Conservation (phyloP, 2,329 filamentous ascomycete genomes). For the Escovopsis sp. region DNA sequence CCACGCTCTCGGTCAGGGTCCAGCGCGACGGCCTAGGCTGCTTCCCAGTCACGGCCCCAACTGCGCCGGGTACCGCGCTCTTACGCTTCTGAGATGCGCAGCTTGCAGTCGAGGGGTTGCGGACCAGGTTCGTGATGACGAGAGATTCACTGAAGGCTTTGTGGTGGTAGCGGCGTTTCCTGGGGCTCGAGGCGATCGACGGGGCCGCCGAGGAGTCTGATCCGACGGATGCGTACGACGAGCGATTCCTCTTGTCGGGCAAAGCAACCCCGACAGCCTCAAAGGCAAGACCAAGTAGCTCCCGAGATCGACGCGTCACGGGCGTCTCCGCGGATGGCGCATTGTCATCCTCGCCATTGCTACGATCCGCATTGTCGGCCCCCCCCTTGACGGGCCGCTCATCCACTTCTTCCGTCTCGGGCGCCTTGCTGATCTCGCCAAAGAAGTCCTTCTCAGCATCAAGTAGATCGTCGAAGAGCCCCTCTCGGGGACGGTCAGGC, state of each 20-base stretch:
- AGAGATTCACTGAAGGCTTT: neutral
- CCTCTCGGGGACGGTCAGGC: conserved; percentile 12
- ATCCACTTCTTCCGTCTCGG: neutral
- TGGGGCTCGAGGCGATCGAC: conserved; percentile 1
- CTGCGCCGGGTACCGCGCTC: neutral
- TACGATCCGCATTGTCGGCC: no score
- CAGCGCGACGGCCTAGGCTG: conserved; percentile 25
- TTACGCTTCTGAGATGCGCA: conserved; percentile 25
- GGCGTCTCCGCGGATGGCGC: neutral
- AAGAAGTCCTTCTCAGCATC: neutral
- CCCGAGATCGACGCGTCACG: neutral
- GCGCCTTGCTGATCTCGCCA: neutral
- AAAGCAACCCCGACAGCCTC: conserved; percentile 2
- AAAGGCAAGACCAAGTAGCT: conserved; percentile 1
- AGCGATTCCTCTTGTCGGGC: neutral
- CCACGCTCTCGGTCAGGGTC: conserved; percentile 40
- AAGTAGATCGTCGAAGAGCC: conserved; percentile 4
- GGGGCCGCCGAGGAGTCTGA: conserved; percentile 1
- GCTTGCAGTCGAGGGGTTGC: conserved; percentile 23
- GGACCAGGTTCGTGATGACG: conserved; percentile 8
- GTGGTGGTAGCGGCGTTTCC: conserved; percentile 1
- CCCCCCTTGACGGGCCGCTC: no score
- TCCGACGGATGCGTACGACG: conserved; percentile 1
- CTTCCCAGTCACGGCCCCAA: conserved; percentile 6
- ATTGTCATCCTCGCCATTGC: neutral